These are phyloP conservation scores for Alternaria solani DNA, from an alignment of 2,329 filamentous ascomycete species.

Conservation along the genomic window DNA sequence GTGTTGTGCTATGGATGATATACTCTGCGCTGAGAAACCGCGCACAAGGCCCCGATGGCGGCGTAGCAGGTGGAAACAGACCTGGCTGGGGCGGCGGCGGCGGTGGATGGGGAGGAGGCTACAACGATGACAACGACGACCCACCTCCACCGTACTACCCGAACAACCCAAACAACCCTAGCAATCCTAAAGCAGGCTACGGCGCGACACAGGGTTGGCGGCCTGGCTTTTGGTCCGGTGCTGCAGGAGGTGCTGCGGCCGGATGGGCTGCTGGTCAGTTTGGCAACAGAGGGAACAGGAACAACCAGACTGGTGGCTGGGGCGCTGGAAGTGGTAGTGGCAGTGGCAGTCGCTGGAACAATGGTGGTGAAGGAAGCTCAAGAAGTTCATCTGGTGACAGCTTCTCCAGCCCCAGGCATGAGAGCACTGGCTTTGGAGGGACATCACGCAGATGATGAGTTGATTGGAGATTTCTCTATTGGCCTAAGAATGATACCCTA, in stretches of 20 bases:
- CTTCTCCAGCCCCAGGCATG: constrained; percentile 62
- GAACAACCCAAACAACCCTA: constrained; percentile 37
- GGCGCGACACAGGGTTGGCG: constrained; percentile 63
- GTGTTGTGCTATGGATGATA: constrained; percentile 68
- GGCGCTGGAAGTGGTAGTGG: constrained; percentile 44
- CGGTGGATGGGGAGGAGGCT: constrained; percentile 50
- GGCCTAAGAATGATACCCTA: constrained; percentile 45
- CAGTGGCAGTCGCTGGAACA: constrained; percentile 43
- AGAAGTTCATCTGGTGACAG: constrained; percentile 46
- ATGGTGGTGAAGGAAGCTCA: constrained; percentile 50
- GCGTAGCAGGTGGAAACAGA: constrained; percentile 34
- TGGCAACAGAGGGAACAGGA: constrained; percentile 41
- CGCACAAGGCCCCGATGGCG: constrained; percentile 33
- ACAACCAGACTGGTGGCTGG: constrained; percentile 50
- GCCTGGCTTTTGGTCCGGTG: constrained; percentile 78
- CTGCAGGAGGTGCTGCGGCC: constrained; percentile 73
- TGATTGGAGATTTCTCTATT: constrained; percentile 10
- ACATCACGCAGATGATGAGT: constrained; percentile 58
- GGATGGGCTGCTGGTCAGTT: constrained; percentile 67
- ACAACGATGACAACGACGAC: constrained; percentile 53
- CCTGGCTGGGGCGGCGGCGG: constrained; percentile 53
- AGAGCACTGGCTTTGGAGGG: constrained; percentile 77
- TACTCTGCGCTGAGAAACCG: constrained; percentile 60
- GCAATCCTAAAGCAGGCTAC: constrained; percentile 30
- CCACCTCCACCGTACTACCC: constrained; percentile 60